These are phyloP conservation scores for Pyrenopolyporus hunteri DNA, from an alignment of 495 filamentous ascomycete species.

Conservation along the genomic window DNA sequence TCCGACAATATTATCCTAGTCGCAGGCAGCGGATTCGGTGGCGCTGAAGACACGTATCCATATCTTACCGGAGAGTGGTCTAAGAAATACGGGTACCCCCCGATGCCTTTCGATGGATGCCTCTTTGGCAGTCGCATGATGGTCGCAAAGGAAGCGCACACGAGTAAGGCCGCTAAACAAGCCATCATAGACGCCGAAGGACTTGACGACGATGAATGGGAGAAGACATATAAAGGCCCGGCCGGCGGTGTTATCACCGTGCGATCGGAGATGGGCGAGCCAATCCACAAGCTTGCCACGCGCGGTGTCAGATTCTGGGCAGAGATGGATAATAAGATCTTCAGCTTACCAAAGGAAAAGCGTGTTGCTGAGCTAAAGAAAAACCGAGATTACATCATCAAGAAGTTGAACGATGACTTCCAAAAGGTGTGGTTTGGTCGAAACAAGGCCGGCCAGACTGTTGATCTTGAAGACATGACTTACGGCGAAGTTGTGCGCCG, in stretches of 20 bases:
- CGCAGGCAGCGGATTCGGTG: conserved; percentile 91
- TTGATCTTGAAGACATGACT: conserved; percentile 98
- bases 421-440: conserved; percentile 99
- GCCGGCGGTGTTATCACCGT: conserved; percentile 97
- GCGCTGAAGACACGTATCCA: conserved; percentile 88
- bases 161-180: conserved; percentile 90
- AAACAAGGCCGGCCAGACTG: conserved; percentile 79
- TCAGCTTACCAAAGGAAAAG: conserved; percentile 94
- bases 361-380: conserved; percentile 91
- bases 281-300: conserved; percentile 97
- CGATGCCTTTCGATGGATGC: conserved; percentile 93
- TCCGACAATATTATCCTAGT: conserved; percentile 86
- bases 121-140: conserved; percentile 92
- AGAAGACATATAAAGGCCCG: conserved; percentile 92
- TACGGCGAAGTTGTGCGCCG: conserved; percentile 90
- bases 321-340: conserved; percentile 98
- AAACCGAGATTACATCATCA: conserved; percentile 91
- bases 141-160: conserved; percentile 94
- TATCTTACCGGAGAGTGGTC: conserved; percentile 92
- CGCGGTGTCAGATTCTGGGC: conserved; percentile 95
- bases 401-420: conserved; percentile 97
- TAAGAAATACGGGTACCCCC: conserved; percentile 79
- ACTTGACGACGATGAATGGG: conserved; percentile 88
- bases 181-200: conserved; percentile 92
- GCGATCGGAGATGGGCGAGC: conserved; percentile 97